Conservation (phyloP, 2,329 filamentous ascomycete genomes). For the Anisogramma anomala region DNA sequence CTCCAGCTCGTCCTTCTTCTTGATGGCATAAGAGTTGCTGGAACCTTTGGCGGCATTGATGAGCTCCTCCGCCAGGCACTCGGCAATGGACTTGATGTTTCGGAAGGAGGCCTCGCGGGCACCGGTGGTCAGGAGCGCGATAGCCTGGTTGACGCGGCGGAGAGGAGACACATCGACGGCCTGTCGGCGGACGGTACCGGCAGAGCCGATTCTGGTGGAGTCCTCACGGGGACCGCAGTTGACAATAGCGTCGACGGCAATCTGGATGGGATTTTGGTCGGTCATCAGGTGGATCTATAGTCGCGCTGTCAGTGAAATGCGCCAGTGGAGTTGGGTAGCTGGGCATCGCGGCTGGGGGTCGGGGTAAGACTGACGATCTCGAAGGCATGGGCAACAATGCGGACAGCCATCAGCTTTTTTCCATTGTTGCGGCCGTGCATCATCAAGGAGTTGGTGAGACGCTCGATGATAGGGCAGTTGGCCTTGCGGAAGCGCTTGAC, state of each 20-base stretch:
- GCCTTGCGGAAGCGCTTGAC: conserved; percentile 99
- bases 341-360: neutral
- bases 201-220: conserved; percentile 97
- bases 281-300: conserved; percentile 98
- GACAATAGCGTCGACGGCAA: conserved; percentile 98
- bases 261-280: conserved; percentile 99
- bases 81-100: conserved; percentile 99
- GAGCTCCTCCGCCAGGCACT: conserved; percentile 99
- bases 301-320: conserved; percentile 21
- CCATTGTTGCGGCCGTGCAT: conserved; percentile 99
- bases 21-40: conserved; percentile 99
- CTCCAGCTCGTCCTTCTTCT: conserved; percentile 99
- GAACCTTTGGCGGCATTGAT: conserved; percentile 99
- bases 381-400: conserved; percentile 97
- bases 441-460: conserved; percentile 99
- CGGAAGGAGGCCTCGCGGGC: conserved; percentile 98
- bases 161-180: conserved; percentile 99
- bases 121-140: conserved; percentile 96
- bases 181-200: conserved; percentile 99
- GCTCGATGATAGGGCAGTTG: conserved; percentile 99
- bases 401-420: conserved; percentile 99
- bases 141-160: conserved; percentile 99
- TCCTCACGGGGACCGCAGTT: conserved; percentile 99
- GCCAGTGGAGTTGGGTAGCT: too few relatives aligned
- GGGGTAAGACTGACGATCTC: conserved; percentile 64